phyloP scores from a whole-genome alignment of 257 asterid genomes.

The Solanum etuberosum region DNA sequence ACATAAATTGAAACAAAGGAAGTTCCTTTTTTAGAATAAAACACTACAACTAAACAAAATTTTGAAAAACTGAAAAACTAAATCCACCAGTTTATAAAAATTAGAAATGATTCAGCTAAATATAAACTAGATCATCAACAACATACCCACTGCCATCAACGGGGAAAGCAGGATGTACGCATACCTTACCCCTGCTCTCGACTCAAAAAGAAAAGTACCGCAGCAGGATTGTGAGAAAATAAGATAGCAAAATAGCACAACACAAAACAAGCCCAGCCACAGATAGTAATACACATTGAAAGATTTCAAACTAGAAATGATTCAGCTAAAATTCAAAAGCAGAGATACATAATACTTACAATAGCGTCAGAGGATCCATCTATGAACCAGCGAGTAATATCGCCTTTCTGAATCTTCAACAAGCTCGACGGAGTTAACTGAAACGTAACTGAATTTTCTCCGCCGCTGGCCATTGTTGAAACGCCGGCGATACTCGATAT shows the following conservation, averaged over 20 bases:
- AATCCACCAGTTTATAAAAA: background rate
- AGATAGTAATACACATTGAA: background rate
- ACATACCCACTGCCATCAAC: no score
- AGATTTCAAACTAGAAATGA: background rate
- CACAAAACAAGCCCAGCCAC: background rate
- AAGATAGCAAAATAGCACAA: background rate
- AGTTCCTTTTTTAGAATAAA: background rate
- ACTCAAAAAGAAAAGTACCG: no score
- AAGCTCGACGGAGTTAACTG: slow-evolving; percentile 40
- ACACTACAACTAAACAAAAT: background rate
- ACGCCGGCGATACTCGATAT: slow-evolving; percentile 15
- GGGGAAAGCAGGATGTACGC: no score
- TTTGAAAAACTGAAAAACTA: background rate
- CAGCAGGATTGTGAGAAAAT: background rate
- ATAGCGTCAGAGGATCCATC: slow-evolving; percentile 92
- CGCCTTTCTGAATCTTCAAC: slow-evolving; percentile 69
- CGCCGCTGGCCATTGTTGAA: slow-evolving; percentile 49
- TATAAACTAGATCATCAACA: background rate
- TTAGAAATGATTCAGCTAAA: background rate
- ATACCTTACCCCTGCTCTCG: no score
- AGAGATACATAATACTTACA: slow-evolving; percentile 33
- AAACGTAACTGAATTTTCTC: slow-evolving; percentile 20
- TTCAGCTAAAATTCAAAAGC: background rate
- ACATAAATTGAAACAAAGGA: background rate
- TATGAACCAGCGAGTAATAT: slow-evolving; percentile 76